A percentile compares a stretch with the other conserved stretches of the same genome.
These are phyloP conservation scores for Colletotrichum horii DNA, from an alignment of 2,329 filamentous ascomycete genomes.

Conservation along the genomic window DNA sequence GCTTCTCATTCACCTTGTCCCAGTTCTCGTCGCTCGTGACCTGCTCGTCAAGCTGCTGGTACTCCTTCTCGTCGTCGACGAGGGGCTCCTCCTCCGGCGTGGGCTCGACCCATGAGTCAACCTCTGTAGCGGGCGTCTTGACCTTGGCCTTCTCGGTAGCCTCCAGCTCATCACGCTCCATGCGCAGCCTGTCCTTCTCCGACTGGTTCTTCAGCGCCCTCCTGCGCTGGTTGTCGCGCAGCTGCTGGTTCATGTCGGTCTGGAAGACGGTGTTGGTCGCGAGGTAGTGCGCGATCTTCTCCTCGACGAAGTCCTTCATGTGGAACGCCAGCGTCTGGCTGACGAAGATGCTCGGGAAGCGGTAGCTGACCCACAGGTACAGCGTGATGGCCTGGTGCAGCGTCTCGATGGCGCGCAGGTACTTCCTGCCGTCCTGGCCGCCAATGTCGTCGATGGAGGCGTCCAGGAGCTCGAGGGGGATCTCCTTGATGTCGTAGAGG, in stretches of 20 bases:
- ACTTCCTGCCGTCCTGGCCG: slow-evolving; percentile 36
- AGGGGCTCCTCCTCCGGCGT: slow-evolving; percentile 41
- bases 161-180: slow-evolving; percentile 25
- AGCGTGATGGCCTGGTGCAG: slow-evolving; percentile 84
- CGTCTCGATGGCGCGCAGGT: slow-evolving; percentile 73
- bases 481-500: slow-evolving; percentile 71
- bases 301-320: slow-evolving; percentile 78
- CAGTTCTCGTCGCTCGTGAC: background rate
- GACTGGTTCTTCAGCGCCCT: background rate
- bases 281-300: slow-evolving; percentile 71
- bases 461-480: slow-evolving; percentile 79
- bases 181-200: slow-evolving; percentile 33
- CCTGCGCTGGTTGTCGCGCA: slow-evolving; percentile 2
- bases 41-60: background rate
- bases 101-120: slow-evolving; percentile 36
- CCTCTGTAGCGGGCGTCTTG: slow-evolving; percentile 23
- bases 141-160: slow-evolving; percentile 1
- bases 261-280: slow-evolving; percentile 29
- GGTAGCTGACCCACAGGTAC: slow-evolving; percentile 93
- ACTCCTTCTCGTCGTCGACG: slow-evolving; percentile 18
- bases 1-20: background rate
- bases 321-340: slow-evolving; percentile 79
- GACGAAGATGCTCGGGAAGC: slow-evolving; percentile 80
- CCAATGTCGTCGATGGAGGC: slow-evolving; percentile 46
- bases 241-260: slow-evolving; percentile 31